Conservation (phyloP, 768 basidiomycete genomes). For the Pisolithus marmoratus region DNA sequence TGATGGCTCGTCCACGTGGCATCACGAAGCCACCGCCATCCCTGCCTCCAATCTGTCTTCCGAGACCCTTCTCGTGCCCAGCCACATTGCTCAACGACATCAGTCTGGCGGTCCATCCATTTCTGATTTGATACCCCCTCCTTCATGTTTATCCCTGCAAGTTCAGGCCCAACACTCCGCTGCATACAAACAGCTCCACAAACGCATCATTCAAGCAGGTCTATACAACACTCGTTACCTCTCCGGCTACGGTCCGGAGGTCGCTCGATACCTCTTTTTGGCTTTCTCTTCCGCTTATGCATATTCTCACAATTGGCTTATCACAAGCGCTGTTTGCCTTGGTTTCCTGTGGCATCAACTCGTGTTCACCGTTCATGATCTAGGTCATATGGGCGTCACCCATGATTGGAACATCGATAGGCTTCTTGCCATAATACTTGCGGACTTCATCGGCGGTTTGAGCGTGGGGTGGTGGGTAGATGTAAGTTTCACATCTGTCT, state of each 20-base stretch:
- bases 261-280: conserved; percentile 71
- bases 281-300: conserved; percentile 52
- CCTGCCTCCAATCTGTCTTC: conserved; percentile 34
- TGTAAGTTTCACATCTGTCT: conserved; percentile 47
- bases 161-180: conserved; percentile 61
- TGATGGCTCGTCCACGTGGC: conserved; percentile 47
- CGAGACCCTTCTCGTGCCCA: conserved; percentile 60
- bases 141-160: conserved; percentile 48
- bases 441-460: conserved; percentile 86
- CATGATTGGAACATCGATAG: conserved; percentile 82
- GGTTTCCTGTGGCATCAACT: conserved; percentile 96
- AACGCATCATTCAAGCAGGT: conserved; percentile 67
- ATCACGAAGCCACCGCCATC: conserved; percentile 51
- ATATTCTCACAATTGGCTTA: conserved; percentile 60
- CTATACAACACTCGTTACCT: conserved; percentile 82
- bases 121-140: conserved; percentile 44
- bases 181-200: conserved; percentile 78
- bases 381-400: conserved; percentile 92
- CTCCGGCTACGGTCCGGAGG: conserved; percentile 84
- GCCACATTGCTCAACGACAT: conserved; percentile 23
- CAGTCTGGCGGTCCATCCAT: conserved; percentile 30
- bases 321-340: conserved; percentile 72
- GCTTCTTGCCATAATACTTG: conserved; percentile 69
- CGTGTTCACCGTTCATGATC: conserved; percentile 87
- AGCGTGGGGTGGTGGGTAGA: conserved; percentile 98